Percentiles rank a stretch among this genome's conserved stretches.
Evolutionary conservation across 345 rosid genomes (phyloP).

Genomic region (Acer yangbiense): DNA sequence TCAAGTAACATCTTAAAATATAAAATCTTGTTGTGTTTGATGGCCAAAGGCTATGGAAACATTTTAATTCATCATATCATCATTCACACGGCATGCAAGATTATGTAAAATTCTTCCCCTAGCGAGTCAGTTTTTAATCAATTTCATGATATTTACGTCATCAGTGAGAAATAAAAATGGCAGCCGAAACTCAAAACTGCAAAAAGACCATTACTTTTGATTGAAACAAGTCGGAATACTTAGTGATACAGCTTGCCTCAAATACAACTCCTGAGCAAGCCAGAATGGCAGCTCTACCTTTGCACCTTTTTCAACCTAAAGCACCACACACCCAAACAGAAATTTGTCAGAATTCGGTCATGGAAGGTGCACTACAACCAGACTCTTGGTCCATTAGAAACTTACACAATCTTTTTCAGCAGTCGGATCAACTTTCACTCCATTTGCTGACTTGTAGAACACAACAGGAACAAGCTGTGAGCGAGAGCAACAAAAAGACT

Average conservation of each 20-base stretch:
- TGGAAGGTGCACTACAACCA: not conserved
- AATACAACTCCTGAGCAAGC: conserved; percentile 74
- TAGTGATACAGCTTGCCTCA: conserved; percentile 67
- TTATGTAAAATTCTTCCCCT: not conserved
- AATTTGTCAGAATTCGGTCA: not conserved
- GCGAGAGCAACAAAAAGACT: not conserved
- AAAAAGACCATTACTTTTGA: conserved; percentile 48
- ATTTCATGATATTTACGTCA: not conserved
- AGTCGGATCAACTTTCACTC: conserved; percentile 77
- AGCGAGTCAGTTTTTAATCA: not conserved
- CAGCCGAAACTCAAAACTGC: not conserved
- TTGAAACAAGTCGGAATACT: conserved; percentile 73
- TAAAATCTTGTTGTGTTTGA: not conserved
- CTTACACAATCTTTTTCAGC: conserved; percentile 66
- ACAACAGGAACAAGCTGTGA: conserved; percentile 64
- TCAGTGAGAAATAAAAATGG: not conserved
- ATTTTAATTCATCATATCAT: not conserved
- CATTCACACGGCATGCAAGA: not conserved
- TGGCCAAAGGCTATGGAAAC: not conserved
- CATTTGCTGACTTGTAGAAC: conserved; percentile 60
- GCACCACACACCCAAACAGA: not conserved
- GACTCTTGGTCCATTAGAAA: conserved; percentile 1
- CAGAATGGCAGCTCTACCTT: conserved; percentile 79
- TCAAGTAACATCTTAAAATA: not conserved
- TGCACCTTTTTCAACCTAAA: conserved; percentile 75